Evolutionary conservation across 345 rosid species (phyloP).

Genomic region (Hibiscus tridactylites): DNA sequence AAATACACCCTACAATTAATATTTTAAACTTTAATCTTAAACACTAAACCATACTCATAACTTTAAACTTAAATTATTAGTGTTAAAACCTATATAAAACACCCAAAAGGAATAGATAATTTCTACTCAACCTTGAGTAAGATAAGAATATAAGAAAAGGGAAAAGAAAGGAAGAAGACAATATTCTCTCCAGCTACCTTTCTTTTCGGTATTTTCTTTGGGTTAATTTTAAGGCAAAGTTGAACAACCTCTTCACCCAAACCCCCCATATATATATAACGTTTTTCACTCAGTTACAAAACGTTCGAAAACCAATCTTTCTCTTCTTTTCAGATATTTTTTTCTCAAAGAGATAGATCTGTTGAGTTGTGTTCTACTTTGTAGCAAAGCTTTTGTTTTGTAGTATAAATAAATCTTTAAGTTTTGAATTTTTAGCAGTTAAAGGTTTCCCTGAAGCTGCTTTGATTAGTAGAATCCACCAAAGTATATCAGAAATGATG

Average conservation of each 20-base stretch:
- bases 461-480: background rate
- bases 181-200: slow-evolving; percentile 45
- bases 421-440: background rate
- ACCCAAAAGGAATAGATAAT: too few relatives aligned
- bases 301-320: background rate
- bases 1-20: too few relatives aligned
- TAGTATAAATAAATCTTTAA: background rate
- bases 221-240: slow-evolving; percentile 20
- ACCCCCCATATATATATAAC: background rate
- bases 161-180: slow-evolving; percentile 1
- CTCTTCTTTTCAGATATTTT: background rate
- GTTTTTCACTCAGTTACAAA: background rate
- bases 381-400: slow-evolving; percentile 5
- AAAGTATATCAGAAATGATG: slow-evolving; percentile 35
- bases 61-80: too few relatives aligned
- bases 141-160: slow-evolving; percentile 3
- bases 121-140: background rate
- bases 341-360: too few relatives aligned
- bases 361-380: background rate
- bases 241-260: slow-evolving; percentile 1
- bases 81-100: too few relatives aligned
- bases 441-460: background rate
- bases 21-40: too few relatives aligned
- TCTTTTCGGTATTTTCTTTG: slow-evolving; percentile 47
- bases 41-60: too few relatives aligned